Percentiles rank a stretch among this genome's conserved stretches.
Conservation (phyloP, 2,329 filamentous ascomycete genomes). For the Bipolaris cookei region DNA sequence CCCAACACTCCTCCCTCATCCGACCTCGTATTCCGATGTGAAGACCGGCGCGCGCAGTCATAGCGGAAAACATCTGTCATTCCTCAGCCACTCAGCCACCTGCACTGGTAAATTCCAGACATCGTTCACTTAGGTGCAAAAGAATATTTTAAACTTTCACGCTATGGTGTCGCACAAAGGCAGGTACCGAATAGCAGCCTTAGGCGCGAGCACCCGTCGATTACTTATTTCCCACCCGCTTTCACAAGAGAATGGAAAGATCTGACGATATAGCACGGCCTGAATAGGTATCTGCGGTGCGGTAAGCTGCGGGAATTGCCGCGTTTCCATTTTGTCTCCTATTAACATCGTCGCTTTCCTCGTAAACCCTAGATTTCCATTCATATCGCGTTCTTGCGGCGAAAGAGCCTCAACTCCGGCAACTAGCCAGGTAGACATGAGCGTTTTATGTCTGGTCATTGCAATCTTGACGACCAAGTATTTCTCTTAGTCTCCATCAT, state of each 20-base stretch:
- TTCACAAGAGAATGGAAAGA: background rate
- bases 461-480: too few relatives aligned
- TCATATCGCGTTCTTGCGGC: too few relatives aligned
- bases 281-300: background rate
- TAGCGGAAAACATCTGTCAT: background rate
- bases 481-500: too few relatives aligned
- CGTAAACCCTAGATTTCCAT: too few relatives aligned
- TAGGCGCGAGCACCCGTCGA: slow-evolving; percentile 11
- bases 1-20: background rate
- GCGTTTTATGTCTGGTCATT: too few relatives aligned
- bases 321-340: too few relatives aligned
- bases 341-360: too few relatives aligned
- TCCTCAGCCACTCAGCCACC: background rate
- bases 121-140: background rate
- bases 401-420: too few relatives aligned
- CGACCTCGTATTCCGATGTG: background rate
- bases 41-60: background rate
- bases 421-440: too few relatives aligned
- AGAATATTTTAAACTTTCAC: slow-evolving; percentile 2
- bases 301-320: background rate
- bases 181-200: too few relatives aligned
- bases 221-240: slow-evolving; percentile 4
- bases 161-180: slow-evolving; percentile 7
- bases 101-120: background rate
- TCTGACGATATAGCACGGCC: background rate